Conservation (phyloP, 192 early-diverging fungal species). For the Haplosporangium gracile region DNA sequence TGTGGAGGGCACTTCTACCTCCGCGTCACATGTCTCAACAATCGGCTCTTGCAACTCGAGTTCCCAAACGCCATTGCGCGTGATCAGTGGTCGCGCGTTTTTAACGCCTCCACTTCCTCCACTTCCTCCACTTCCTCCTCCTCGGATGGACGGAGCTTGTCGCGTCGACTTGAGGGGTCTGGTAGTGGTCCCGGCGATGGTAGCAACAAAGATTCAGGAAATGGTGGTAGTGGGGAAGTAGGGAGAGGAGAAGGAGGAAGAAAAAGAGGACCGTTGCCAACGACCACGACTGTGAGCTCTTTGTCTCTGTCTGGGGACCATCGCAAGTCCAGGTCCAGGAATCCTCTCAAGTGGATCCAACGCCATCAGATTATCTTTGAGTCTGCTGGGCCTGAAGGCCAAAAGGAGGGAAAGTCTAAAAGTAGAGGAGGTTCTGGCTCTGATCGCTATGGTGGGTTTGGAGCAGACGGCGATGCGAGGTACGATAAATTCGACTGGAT, state of each 20-base stretch:
- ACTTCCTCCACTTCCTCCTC: too few species aligned
- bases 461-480: too few species aligned
- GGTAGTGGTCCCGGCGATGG: neutral
- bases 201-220: neutral
- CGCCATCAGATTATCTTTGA: neutral
- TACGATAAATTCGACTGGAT: too few species aligned
- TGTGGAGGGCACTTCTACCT: neutral
- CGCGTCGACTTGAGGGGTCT: neutral
- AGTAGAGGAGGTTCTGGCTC: neutral
- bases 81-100: conserved; percentile 9
- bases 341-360: neutral
- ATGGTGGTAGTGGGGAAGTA: neutral
- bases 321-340: too few species aligned
- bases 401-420: neutral
- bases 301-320: too few species aligned
- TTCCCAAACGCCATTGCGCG: conserved; percentile 10
- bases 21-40: neutral
- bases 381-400: neutral
- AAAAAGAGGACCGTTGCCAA: too few species aligned
- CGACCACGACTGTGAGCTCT: too few species aligned
- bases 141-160: neutral
- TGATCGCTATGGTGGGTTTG: neutral
- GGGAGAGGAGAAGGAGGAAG: too few species aligned
- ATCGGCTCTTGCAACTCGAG: neutral
- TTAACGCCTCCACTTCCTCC: neutral